Conservation (phyloP, 306 rosid species). For the Parietaria judaica region DNA sequence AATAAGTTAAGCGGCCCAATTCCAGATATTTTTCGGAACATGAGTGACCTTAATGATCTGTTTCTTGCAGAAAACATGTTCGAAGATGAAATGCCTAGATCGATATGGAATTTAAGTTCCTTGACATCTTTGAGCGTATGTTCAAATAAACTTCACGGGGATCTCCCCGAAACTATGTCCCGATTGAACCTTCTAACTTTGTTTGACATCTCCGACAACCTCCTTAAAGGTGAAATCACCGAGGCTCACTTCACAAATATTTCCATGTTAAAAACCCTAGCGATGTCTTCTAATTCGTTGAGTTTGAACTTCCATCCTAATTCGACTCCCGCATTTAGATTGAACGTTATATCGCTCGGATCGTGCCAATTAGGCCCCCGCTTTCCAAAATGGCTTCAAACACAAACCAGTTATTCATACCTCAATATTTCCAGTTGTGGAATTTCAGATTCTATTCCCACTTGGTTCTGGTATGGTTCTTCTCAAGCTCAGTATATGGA, state of each 20-base stretch:
- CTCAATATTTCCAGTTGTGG: conserved; percentile 1
- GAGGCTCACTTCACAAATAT: conserved; percentile 5
- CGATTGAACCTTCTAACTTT: background rate
- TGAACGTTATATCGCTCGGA: accelerated
- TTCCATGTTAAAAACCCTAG: accelerated
- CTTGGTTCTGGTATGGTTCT: conserved; percentile 14
- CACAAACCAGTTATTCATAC: background rate
- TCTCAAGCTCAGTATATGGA: background rate
- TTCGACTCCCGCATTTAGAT: conserved; percentile 11
- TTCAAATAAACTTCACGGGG: too few species aligned
- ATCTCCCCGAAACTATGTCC: conserved; percentile 1
- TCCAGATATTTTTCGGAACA: background rate
- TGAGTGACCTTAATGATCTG: background rate
- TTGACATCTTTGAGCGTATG: too few species aligned
- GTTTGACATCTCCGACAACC: background rate
- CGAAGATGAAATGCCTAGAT: too few species aligned
- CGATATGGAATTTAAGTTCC: too few species aligned
- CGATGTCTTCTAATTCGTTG: background rate
- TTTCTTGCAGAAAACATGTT: too few species aligned
- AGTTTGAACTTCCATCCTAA: background rate
- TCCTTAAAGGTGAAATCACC: background rate
- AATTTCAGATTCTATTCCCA: conserved; percentile 6
- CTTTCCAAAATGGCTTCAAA: conserved; percentile 18
- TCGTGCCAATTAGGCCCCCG: conserved; percentile 11
- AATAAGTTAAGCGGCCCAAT: conserved; percentile 2